Base-by-base conservation (phyloP, 768 basidiomycete genomes). In the Hypsizygus marmoreus region DNA sequence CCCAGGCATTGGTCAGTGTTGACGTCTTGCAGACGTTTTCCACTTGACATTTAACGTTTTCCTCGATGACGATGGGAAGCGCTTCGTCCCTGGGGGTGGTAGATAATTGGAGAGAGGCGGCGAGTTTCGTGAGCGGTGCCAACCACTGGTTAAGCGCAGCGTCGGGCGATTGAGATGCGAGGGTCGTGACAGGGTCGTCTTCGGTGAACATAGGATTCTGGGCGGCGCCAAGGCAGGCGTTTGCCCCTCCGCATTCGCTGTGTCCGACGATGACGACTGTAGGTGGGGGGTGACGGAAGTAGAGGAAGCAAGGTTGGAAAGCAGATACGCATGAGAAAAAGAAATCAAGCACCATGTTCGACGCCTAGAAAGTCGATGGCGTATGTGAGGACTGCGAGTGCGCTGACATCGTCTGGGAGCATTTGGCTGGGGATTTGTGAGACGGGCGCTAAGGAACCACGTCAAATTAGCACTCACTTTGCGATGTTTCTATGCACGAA, bases 401-500 rank as follows among this genome's bases (percentile, higher is more conserved):
- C 81, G 58, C 78, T 91, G 47, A 78, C 77, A 62, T 95, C 93
- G 44, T 84, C 64, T 3, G 74, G 69, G 44, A 80, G 84, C 61
- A 92, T 77, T 68, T 92, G 91, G 61, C 88, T 89, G 49, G 28
- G 53, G 26, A 32, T n/a, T 17, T 22, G 42, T 28, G 26, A 19
- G 28, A 24, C 20, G 32, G 40, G 32, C 22, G 4, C 25, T 38
- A 17, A 43, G n/a, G 25, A 30, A 41, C 28, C n/a, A 45, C 14
- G 36, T 13, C n/a, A 37, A 43, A 19, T 22, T 31, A 7, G 22
- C 28, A 67, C 82, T 46, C 54, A 90, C 86, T 95, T 94, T 42
- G 91, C 92, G 53, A 95, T 84, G 65, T 94, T 94, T 36, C 92
- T 74, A 65, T 91, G 84, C 22, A 86, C 82, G 57, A 95, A 94